Evolutionary conservation across 106 monocot species (phyloP), one percentile per base, ranked within the genome.

Genomic region (Dioscorea alata): DNA sequence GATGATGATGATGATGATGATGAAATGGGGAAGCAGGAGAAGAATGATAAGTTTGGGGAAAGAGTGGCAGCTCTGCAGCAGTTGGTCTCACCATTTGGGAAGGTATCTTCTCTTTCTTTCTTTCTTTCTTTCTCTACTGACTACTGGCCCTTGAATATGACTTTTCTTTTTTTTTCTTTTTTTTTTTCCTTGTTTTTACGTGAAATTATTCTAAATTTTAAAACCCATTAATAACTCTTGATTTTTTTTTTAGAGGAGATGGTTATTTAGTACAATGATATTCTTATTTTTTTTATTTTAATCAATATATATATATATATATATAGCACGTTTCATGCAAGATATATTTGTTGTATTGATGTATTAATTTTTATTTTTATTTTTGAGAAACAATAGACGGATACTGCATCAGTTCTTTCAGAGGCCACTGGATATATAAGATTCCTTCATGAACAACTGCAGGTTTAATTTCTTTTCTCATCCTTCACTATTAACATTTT

Each of bases 371-470:
- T 16, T 23, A 13, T 63, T 23, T 63, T 17, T 19, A 35, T 35
- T 17, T 65, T 16, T 54, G 54, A 14, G 4, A 54, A 28, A 4
- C 4, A 19, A 9, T 56, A 69, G 69, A 69, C 69, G 12, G 69
- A 69, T 18, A 69, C 69, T 6, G 69, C 69, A 33, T 57, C 69
- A 19, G 69, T 69, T 31, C 69, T 69, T 18, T 50, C 50, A 17
- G 69, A 69, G 23, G 69, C 69, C 52, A 69, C 53, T 57, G 69
- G 57, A 33, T 69, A 69, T 56, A 69, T 69, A 25, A 69, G 34
- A 58, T 69, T 69, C 31, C 57, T 69, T 16, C 69, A 69, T 16
- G 69, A 69, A 6, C 69, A 69, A 50, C 57, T 69, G 13, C 56
- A 57, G 69, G 69, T 69, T 49, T 50, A n/a, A 66, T 50, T 16